Evolutionary conservation across 2,329 filamentous ascomycete genomes (phyloP).

Genomic region (Teratosphaeria nubilosa): DNA sequence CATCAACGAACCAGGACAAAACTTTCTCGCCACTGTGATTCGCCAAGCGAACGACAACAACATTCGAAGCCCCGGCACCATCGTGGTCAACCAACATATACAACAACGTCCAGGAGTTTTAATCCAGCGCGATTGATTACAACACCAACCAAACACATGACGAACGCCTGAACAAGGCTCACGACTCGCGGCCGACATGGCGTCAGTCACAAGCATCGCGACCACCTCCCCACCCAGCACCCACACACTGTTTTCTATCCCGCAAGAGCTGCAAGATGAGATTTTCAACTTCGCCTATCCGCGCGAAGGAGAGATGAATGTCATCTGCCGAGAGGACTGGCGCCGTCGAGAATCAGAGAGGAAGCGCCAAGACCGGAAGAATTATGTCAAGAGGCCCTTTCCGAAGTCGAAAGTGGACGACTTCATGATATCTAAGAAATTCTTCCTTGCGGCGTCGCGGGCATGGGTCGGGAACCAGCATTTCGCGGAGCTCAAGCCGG

Average conservation of each 20-base stretch:
- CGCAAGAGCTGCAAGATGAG: conserved; percentile 2
- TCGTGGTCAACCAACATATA: no score
- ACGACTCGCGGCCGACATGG: not conserved
- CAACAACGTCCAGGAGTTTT: no score
- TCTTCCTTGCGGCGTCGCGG: not conserved
- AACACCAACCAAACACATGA: no score
- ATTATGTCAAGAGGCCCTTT: not conserved
- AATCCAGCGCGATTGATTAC: no score
- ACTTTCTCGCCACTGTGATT: no score
- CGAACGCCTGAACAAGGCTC: not conserved
- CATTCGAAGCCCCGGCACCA: no score
- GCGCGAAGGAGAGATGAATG: not conserved
- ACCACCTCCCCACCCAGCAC: not conserved
- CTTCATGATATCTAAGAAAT: not conserved
- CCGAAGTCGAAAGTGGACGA: not conserved
- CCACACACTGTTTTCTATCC: not conserved
- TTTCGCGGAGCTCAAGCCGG: no score
- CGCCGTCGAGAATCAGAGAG: not conserved
- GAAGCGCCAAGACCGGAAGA: not conserved
- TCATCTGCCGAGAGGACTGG: conserved; percentile 1
- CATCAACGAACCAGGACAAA: no score
- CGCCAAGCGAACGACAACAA: no score
- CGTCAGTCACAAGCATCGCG: not conserved
- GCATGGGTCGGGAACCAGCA: not conserved
- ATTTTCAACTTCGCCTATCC: not conserved